Evolutionary conservation across 176 grass and related monocot genomes (phyloP), one percentile per base, ranked within the genome.

Genomic region (Raddia distichophylla): DNA sequence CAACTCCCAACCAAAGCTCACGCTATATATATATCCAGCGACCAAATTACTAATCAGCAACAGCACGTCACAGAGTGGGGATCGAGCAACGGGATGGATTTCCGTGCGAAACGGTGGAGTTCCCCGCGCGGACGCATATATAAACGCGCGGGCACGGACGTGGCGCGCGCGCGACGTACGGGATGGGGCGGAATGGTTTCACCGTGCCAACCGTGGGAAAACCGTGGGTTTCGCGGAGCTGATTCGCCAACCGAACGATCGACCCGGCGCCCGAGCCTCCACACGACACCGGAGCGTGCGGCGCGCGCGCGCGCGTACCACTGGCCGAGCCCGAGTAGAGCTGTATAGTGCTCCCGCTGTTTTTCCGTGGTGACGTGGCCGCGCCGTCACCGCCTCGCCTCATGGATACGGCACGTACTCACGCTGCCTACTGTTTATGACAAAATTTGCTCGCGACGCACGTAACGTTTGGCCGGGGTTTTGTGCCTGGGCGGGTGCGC

Each of bases 311-410:
- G 27, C 27, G 19, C 55, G 55, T n/a, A 8, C 2, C 12, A 19
- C 55, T 7, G 12, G 54, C 5, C 13, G 1, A 5, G 0, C 27
- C 1, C 27, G 27, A 27, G 27, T 27, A 27, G 27, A 27, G n/a
- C n/a, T n/a, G n/a, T n/a, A n/a, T n/a, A n/a, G 42, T 16, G 4
- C n/a, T 16, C 52, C 52, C 27, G 43, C 27, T 67, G 84, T 80
- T 80, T 80, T 80, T 67, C 40, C 76, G 69, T 19, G 77, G 51
- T 19, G 83, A 64, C 52, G 60, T 8, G 27, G 27, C 9, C 27
- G 18, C 70, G 70, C 32, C 49, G 70, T 73, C 69, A 18, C 58
- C 19, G 9, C 11, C 58, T 27, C 27, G 27, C 27, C 37, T 40
- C 4, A 40, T 40, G 37, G 37, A 40, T 40, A 11, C 4, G 47